Base-by-base conservation (phyloP, 768 basidiomycete species). In the Cyclocybe aegerita region DNA sequence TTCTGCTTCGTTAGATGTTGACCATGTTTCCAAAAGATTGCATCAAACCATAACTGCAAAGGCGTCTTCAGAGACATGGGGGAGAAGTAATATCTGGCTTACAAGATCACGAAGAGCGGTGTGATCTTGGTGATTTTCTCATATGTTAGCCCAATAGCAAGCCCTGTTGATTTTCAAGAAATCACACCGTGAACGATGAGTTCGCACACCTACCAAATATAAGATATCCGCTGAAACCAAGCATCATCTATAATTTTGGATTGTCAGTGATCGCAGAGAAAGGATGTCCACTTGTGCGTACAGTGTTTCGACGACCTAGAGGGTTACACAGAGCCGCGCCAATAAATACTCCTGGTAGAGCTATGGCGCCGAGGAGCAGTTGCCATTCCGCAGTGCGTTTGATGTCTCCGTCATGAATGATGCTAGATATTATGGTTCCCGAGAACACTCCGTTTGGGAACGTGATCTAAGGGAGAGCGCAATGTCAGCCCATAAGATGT, bases 381-480 rank as follows among this genome's bases (percentile, higher is more conserved):
- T 86, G 85, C 73, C 77, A 87, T 63, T 87, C 85, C 2, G 85
- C 85, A 2, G 80, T 88, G 17, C 56, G 48, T 60, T 81, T 83
- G 63, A 84, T 75, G 58, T 75, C 71, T 4, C 72, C 71, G 36
- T 77, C 60, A 41, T 80, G 75, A 39, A 87, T 83, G 30, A 89
- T 79, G 42, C 78, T 80, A 4, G 84, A 76, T 30, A 90, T 86
- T 50, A 87, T 88, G 3, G 80, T 77, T 7, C 80, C 80, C 29
- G 79, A 80, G 67, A 86, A 88, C 4, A 86, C 80, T 12, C 85
- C 84, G 55, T 88, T 88, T 0, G 85, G 87, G 63, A 86, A 88
- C 4, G 82, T 83, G 30, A 89, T 75, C 81, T 82, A 30, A 49
- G 37, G n/a, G 11, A 14, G 4, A 43, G 2, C 9, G n/a, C 15